Evolutionary conservation across 2,329 filamentous ascomycete genomes (phyloP), one percentile per base, ranked within the genome.

Genomic region (Apiospora saccharicola): DNA sequence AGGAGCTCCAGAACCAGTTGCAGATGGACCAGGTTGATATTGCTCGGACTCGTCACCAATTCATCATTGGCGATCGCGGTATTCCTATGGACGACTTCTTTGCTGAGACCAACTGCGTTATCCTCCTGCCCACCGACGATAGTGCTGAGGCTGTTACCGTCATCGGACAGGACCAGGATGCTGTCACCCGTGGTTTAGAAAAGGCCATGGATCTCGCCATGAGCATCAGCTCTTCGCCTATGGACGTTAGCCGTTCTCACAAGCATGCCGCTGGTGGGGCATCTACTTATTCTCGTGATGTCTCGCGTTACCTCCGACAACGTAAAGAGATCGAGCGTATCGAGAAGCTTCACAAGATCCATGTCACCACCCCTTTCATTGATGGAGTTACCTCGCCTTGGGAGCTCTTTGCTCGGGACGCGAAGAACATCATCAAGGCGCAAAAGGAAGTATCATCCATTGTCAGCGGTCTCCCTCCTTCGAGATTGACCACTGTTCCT

Each of bases 201-300:
- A 93, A 91, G 81, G 94, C 95, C 68, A 94, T 97, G 88, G 93
- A 97, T 76, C 88, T 98, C 71, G 95, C 96, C 68, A 93, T 93
- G 78, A 92, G 90, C 80, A 96, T 98, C 91, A 92, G 94, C 78
- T 93, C 92, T 86, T 91, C 92, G 51, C 93, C 91, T 80, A 90
- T 97, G 75, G 95, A 98, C 79, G 90, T 97, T 76, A 91, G 92
- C 44, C 90, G 92, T 69, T 92, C 95, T 81, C 94, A 98, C 81
- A 90, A 90, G 71, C 92, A 90, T 78, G 92, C 92, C 22, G 68
- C 68, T 47, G 87, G 88, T 71, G 93, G 94, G 70, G 90, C 93
- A 14, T 90, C 93, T 71, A 86, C 88, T 12, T 96, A 99, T 80
- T 96, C 95, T 16, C 91, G 92, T 73, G 93, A 96, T 77, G 86